Evolutionary conservation across 176 grass and related monocot genomes (phyloP), one percentile per base, ranked within the genome.

Genomic region (Zea mays): DNA sequence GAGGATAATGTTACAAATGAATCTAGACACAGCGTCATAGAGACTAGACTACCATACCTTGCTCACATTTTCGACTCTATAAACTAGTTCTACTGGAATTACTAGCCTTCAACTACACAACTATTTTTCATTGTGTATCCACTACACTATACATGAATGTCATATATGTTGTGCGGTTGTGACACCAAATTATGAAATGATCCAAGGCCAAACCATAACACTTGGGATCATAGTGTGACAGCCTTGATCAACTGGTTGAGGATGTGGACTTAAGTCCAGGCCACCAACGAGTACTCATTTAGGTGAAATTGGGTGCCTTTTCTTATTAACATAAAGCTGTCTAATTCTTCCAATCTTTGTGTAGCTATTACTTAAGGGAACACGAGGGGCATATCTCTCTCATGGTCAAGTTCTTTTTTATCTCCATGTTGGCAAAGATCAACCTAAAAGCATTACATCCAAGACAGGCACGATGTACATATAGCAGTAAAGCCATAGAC

Each of bases 261-360:
- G 54, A 17, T 3, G 17, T 56, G 16, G 16, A 55, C 15, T n/a
- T 55, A 16, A 6, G 17, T 19, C 48, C 48, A 20, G 2, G 17
- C 55, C n/a, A 58, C n/a, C 55, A 10, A 58, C 4, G 3, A 58
- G n/a, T 19, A 6, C 7, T 19, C 7, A 0, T 56, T 56, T 20
- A 7, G 54, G 17, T 20, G n/a, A 58, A 20, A 10, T 10, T 58
- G n/a, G n/a, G n/a, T 21, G 55, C 55, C n/a, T 58, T 20, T 58
- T 58, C 55, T 21, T 58, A 58, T 58, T 58, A 58, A 58, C n/a
- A 58, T 58, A 58, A 58, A 58, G 55, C 55, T 58, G 55, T 8
- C 55, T 21, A 58, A 7, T 21, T 56, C 54, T 56, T 56, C 54
- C 6, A 19, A 56, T 56, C 17, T 56, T 19, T 20, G 17, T 56